These are phyloP conservation scores for Penicillium sp. DNA, from an alignment of 2,329 filamentous ascomycete genomes.

Conservation along the genomic window DNA sequence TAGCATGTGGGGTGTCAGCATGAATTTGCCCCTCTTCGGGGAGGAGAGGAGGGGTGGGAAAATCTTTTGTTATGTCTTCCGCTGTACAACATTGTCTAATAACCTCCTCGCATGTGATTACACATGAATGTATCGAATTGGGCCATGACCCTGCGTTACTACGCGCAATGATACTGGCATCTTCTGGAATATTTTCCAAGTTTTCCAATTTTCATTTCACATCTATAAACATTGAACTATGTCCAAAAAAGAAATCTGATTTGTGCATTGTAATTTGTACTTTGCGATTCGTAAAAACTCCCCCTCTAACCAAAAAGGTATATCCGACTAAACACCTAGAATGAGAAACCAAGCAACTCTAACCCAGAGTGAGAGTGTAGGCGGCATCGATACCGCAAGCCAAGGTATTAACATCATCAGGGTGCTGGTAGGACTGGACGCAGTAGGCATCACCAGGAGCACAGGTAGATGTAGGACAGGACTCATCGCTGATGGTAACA, in stretches of 20 bases:
- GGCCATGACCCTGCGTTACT: not conserved
- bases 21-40: not conserved
- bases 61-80: too few species aligned
- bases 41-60: not conserved
- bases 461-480: constrained; percentile 25
- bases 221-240: not conserved
- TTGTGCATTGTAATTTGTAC: not conserved
- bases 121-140: not conserved
- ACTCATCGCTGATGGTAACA: constrained; percentile 23
- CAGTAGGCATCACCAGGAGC: constrained; percentile 26
- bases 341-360: constrained; percentile 1
- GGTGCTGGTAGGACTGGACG: constrained; percentile 28
- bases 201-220: not conserved
- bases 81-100: not conserved
- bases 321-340: constrained; percentile 8
- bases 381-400: constrained; percentile 22
- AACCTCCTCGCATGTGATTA: too few species aligned
- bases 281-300: constrained; percentile 9
- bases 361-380: constrained; percentile 41
- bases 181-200: not conserved
- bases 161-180: not conserved
- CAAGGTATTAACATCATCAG: constrained; percentile 29
- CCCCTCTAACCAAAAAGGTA: constrained; percentile 5
- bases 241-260: not conserved
- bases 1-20: not conserved